These are phyloP conservation scores for Cystofilobasidium macerans DNA, from an alignment of 768 basidiomycete genomes.

Conservation along the genomic window DNA sequence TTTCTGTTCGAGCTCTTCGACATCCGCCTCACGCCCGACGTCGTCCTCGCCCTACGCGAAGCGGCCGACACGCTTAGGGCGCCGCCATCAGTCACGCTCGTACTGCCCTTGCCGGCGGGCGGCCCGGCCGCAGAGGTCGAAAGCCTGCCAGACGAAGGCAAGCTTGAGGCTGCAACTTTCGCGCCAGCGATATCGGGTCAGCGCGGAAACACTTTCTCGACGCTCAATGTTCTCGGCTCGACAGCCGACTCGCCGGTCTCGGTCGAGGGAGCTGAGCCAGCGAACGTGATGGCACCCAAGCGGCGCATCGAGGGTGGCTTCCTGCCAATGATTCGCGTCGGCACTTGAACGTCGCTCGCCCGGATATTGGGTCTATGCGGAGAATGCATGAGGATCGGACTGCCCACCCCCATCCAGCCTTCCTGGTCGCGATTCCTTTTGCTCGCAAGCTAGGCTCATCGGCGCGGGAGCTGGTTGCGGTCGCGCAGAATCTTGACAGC, in stretches of 20 bases:
- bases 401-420: background rate
- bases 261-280: background rate
- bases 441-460: background rate
- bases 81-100: background rate
- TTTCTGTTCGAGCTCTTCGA: conserved; percentile 91
- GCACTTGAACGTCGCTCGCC: no score
- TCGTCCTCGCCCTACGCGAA: conserved; percentile 38
- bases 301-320: background rate
- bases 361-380: background rate
- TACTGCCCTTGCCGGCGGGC: background rate
- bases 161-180: background rate
- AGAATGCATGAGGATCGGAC: background rate
- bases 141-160: background rate
- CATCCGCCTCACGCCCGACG: conserved; percentile 57
- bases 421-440: background rate
- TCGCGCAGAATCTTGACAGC: background rate
- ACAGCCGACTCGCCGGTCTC: background rate
- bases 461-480: background rate
- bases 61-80: background rate
- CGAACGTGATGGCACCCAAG: background rate
- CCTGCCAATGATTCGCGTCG: background rate
- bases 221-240: background rate
- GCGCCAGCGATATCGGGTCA: background rate
- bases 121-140: background rate
- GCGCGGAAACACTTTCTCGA: background rate